Percentiles rank a stretch among this genome's conserved stretches.
Conservation (phyloP, 371 early-diverging fungal genomes). For the Zopfochytrium polystomum region DNA sequence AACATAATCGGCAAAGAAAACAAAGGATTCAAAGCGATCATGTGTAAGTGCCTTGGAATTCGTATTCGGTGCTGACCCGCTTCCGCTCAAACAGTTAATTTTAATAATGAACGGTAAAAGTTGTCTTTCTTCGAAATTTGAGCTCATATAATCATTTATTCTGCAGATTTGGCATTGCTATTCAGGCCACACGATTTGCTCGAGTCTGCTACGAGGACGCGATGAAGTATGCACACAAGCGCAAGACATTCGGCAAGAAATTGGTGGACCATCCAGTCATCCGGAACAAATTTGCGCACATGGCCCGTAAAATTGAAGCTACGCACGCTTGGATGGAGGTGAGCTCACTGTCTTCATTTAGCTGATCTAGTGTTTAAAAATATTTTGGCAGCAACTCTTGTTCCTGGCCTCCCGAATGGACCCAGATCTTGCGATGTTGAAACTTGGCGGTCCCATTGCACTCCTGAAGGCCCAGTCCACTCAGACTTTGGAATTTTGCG, state of each 20-base stretch:
- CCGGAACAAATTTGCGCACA: conserved; percentile 52
- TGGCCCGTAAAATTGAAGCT: conserved; percentile 83
- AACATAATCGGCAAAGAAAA: conserved; percentile 84
- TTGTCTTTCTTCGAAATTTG: conserved; percentile 16
- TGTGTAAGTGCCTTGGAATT: conserved; percentile 23
- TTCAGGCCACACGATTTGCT: conserved; percentile 82
- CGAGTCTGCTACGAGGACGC: conserved; percentile 86
- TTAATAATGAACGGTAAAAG: conserved; percentile 12
- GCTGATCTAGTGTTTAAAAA: background rate
- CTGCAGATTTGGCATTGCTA: conserved; percentile 65
- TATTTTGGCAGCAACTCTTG: conserved; percentile 48
- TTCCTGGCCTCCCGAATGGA: conserved; percentile 68
- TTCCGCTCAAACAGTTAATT: conserved; percentile 17
- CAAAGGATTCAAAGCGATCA: conserved; percentile 70
- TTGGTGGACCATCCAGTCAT: conserved; percentile 60
- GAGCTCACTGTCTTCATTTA: no score
- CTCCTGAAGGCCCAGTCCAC: conserved; percentile 82
- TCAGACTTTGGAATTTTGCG: conserved; percentile 82
- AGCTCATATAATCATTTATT: conserved; percentile 19
- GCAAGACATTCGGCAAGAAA: conserved; percentile 81
- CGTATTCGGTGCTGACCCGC: background rate
- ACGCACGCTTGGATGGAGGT: conserved; percentile 83
- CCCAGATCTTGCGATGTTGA: conserved; percentile 61
- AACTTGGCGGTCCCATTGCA: conserved; percentile 85
- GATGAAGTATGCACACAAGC: conserved; percentile 80